Evolutionary conservation across 1,284 basidiomycete species (phyloP).

Genomic region (Ceratobasidium sp.): DNA sequence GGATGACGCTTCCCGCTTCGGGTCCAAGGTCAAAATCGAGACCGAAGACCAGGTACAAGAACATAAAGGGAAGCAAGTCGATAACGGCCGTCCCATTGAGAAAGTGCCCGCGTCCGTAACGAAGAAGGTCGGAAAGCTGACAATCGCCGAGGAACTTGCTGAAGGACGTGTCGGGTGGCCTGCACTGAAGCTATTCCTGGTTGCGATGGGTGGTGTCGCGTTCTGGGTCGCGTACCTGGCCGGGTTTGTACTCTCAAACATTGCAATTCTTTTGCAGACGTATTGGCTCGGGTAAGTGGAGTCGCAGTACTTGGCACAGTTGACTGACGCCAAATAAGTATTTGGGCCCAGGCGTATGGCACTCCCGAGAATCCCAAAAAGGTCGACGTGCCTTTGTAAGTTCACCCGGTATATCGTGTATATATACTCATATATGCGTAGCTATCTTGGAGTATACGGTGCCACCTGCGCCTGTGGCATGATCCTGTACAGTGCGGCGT

Average conservation of each 20-base stretch:
- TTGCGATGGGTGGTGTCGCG: constrained; percentile 50
- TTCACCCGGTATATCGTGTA: constrained; percentile 29
- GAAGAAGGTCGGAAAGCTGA: constrained; percentile 56
- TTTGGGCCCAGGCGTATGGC: constrained; percentile 53
- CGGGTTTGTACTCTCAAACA: constrained; percentile 31
- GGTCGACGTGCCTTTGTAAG: constrained; percentile 44
- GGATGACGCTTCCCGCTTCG: constrained; percentile 53
- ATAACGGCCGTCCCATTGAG: constrained; percentile 42
- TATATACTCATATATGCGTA: constrained; percentile 10
- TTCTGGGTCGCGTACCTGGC: constrained; percentile 48
- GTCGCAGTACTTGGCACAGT: background rate
- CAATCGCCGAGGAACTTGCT: constrained; percentile 65
- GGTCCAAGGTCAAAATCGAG: constrained; percentile 41
- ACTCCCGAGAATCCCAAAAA: constrained; percentile 43
- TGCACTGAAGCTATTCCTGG: constrained; percentile 46
- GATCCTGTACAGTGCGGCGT: constrained; percentile 36
- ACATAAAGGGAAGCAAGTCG: constrained; percentile 45
- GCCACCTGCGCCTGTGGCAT: constrained; percentile 43
- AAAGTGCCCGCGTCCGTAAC: constrained; percentile 42
- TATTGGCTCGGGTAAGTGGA: constrained; percentile 42
- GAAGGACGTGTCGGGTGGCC: constrained; percentile 61
- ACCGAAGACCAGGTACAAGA: constrained; percentile 51
- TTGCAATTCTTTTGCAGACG: constrained; percentile 38
- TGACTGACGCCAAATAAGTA: background rate
- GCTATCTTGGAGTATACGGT: constrained; percentile 49